Conservation (phyloP, 768 basidiomycete genomes). For the Pleurotus salmoneostramineus region DNA sequence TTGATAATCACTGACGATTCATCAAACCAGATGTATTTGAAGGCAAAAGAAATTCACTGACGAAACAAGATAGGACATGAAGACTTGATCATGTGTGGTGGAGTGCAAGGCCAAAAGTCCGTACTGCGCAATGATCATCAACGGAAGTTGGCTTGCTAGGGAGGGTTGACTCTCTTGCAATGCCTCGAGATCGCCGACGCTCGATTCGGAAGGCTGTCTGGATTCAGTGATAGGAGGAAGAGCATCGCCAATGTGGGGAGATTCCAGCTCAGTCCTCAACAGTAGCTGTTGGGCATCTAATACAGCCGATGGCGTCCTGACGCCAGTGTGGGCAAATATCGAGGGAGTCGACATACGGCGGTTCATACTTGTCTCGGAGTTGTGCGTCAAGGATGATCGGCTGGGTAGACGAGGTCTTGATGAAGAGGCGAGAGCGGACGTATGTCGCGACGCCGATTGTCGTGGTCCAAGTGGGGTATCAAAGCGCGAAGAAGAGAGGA, state of each 20-base stretch:
- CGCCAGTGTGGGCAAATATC: constrained; percentile 83
- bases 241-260: constrained; percentile 26
- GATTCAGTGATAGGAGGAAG: constrained; percentile 55
- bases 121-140: constrained; percentile 87
- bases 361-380: constrained; percentile 31
- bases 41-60: constrained; percentile 31
- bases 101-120: constrained; percentile 85
- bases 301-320: constrained; percentile 73
- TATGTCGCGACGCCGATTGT: constrained; percentile 21
- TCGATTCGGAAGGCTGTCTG: constrained; percentile 23
- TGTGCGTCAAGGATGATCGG: constrained; percentile 24
- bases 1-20: constrained; percentile 57
- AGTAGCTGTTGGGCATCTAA: constrained; percentile 66
- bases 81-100: constrained; percentile 87
- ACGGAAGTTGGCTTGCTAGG: constrained; percentile 69
- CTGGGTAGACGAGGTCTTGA: neutral
- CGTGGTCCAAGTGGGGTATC: constrained; percentile 26
- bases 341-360: constrained; percentile 66
- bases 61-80: constrained; percentile 90
- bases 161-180: constrained; percentile 56
- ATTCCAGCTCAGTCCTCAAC: constrained; percentile 35
- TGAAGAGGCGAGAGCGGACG: constrained; percentile 18
- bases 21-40: neutral
- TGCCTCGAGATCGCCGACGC: constrained; percentile 26
- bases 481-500: constrained; percentile 16